Evolutionary conservation across 164 flowering plant species (phyloP).

Genomic region (Magnolia kwangsiensis): DNA sequence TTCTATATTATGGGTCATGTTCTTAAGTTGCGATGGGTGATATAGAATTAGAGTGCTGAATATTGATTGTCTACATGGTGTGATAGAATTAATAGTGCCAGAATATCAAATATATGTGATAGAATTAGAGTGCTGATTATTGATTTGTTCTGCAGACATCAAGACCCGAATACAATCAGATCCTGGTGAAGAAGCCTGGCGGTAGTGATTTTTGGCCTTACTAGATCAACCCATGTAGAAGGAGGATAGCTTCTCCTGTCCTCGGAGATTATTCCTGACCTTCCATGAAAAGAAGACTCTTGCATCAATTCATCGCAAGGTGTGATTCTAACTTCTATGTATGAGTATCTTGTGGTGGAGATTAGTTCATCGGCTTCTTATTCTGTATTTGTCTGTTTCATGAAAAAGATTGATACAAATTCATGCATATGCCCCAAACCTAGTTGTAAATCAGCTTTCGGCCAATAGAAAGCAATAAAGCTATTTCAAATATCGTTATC

Average conservation of each 20-base stretch:
- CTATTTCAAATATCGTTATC: not conserved
- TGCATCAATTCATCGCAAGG: not conserved
- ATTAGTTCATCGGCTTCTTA: too few species aligned
- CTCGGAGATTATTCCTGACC: not conserved
- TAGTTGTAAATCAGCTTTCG: not conserved
- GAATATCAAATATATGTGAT: too few species aligned
- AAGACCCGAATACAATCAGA: conserved; percentile 63
- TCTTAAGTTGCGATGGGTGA: too few species aligned
- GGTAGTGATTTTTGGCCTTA: conserved; percentile 42
- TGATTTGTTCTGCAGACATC: conserved; percentile 45
- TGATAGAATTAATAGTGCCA: too few species aligned
- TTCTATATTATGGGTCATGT: too few species aligned
- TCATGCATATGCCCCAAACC: not conserved
- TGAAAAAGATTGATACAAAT: not conserved
- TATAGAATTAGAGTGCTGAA: too few species aligned
- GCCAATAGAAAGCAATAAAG: not conserved
- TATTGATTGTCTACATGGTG: not conserved
- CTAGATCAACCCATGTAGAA: conserved; percentile 2
- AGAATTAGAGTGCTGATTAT: not conserved
- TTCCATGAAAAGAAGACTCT: not conserved
- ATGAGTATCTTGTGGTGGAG: too few species aligned
- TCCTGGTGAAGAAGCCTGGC: conserved; percentile 57
- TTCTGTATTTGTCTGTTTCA: not conserved
- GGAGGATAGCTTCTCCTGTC: not conserved
- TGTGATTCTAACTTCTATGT: not conserved